Evolutionary conservation across 1,284 basidiomycete species (phyloP), one percentile per base, ranked within the genome.

Genomic region (Pisolithus thermaeus): DNA sequence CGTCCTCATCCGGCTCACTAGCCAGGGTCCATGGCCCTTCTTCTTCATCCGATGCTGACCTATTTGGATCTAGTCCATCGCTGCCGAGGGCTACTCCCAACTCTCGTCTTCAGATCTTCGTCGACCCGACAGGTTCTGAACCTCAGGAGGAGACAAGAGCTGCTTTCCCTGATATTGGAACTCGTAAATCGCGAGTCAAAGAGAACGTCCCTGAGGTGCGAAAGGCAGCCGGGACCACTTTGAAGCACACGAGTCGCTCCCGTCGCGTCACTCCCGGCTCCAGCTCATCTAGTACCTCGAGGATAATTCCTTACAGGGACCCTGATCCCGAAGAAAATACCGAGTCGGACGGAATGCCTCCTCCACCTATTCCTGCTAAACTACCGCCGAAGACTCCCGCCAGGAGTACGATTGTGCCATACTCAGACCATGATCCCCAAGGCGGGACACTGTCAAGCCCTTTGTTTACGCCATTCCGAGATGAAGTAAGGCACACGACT

Each of bases 101-200:
- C 56, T 71, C 74, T 11, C 79, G 79, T 35, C 68, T 90, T 50
- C 80, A 79, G 53, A 70, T 89, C 25, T 89, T 87, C 61, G 74
- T 84, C n/a, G 87, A 89, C 58, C 82, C 84, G 9, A 70, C 75
- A 2, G 83, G 79, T 27, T 66, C 70, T 45, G 75, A 73, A 50
- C 67, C 73, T 4, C 69, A 73, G 47, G 69, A 73, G 11, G 73
- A 70, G 20, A 73, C 73, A 55, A 61, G 65, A 3, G 76, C 78
- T 51, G 69, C 77, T 5, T 90, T 83, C 77, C 76, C 79, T 22
- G 87, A 88, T 53, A 65, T 90, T 1, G 87, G 85, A 18, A 83
- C 85, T 53, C 83, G 86, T 58, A 84, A 84, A 63, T 75, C 81
- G 9, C 77, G 87, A 47, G 72, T 87, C 53, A 90, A 89, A 59